Conservation (phyloP, 441 rosid genomes). For the Gossypium laxum region DNA sequence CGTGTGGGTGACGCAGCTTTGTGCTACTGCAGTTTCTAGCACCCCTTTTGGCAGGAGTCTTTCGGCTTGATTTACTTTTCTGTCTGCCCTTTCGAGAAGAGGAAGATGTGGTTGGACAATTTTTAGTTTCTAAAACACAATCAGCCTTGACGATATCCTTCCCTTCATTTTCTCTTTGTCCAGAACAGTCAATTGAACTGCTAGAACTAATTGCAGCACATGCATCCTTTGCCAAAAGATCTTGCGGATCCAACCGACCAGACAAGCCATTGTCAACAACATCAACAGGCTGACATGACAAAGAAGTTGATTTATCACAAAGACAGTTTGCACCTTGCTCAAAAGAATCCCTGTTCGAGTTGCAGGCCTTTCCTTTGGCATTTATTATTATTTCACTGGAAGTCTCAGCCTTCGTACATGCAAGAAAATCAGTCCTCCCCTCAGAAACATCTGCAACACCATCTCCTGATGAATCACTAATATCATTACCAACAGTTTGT, state of each 20-base stretch:
- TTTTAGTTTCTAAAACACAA: constrained; percentile 33
- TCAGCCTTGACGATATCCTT: constrained; percentile 29
- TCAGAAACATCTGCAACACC: constrained; percentile 19
- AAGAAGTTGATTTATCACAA: constrained; percentile 15
- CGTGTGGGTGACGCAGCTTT: constrained; percentile 28
- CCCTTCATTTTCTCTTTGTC: constrained; percentile 28
- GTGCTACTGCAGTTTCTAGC: constrained; percentile 33
- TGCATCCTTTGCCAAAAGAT: constrained; percentile 25
- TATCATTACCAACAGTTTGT: constrained; percentile 17
- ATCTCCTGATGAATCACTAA: constrained; percentile 17
- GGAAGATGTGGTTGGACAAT: constrained; percentile 27
- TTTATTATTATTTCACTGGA: constrained; percentile 18
- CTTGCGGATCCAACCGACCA: constrained; percentile 20
- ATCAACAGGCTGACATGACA: constrained; percentile 18
- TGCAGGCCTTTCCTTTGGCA: constrained; percentile 23
- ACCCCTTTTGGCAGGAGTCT: constrained; percentile 31
- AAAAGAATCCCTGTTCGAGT: constrained; percentile 24
- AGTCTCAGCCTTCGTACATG: constrained; percentile 27
- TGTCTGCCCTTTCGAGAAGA: constrained; percentile 40
- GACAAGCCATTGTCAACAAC: constrained; percentile 24
- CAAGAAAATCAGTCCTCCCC: constrained; percentile 26
- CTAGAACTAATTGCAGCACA: constrained; percentile 24
- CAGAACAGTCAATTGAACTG: constrained; percentile 27
- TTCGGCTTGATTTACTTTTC: constrained; percentile 35
- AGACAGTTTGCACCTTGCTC: constrained; percentile 15